Conservation (phyloP, 2,329 filamentous ascomycete species). For the Pseudogymnoascus sp. region DNA sequence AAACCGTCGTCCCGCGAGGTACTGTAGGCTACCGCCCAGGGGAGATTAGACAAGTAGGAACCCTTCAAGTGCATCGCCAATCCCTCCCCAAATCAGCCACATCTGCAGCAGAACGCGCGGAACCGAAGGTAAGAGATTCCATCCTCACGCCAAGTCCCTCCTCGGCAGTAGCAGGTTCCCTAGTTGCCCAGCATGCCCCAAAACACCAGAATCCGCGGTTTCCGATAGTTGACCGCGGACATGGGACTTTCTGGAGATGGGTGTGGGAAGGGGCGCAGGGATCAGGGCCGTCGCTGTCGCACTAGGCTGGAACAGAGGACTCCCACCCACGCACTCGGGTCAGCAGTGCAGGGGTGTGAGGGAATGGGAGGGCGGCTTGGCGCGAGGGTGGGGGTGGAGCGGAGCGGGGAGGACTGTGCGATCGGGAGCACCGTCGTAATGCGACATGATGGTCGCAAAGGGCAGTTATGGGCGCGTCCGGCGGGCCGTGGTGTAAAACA, state of each 20-base stretch:
- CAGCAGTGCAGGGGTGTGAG: not conserved
- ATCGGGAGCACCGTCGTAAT: not conserved
- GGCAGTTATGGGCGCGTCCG: slow-evolving; percentile 1
- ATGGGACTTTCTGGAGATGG: not conserved
- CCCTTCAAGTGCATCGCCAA: not conserved
- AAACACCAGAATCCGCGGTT: not conserved
- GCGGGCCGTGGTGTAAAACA: not conserved
- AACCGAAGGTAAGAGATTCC: not conserved
- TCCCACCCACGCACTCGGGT: slow-evolving; percentile 3
- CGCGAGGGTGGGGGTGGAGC: not conserved
- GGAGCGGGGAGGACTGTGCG: not conserved
- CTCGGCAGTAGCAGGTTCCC: not conserved
- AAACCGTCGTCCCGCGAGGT: not conserved
- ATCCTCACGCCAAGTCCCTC: not conserved
- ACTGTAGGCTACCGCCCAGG: not conserved
- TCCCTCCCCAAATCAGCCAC: not conserved
- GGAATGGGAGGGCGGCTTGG: not conserved
- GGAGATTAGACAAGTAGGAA: slow-evolving; percentile 1
- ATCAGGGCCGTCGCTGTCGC: not conserved
- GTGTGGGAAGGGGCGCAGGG: not conserved
- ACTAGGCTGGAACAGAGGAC: not conserved
- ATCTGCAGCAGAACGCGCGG: not conserved
- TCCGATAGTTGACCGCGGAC: not conserved
- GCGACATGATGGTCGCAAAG: not conserved
- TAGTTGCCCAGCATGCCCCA: not conserved